Conservation (phyloP, 176 grass and related monocot species). For the Guadua angustifolia region DNA sequence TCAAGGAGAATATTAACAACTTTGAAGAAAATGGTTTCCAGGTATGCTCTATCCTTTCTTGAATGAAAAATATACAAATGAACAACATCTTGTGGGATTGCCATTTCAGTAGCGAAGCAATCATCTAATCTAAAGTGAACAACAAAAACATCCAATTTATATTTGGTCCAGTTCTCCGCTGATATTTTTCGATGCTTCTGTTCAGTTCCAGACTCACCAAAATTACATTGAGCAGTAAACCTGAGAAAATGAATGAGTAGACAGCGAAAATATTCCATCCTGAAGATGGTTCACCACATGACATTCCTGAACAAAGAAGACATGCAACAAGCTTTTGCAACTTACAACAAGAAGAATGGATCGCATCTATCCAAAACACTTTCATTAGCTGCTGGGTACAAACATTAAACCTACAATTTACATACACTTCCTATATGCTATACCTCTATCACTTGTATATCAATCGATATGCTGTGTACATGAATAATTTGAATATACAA, state of each 20-base stretch:
- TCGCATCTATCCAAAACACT: constrained; percentile 14
- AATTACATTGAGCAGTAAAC: background rate
- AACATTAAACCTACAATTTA: constrained; percentile 49
- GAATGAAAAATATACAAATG: too few relatives aligned
- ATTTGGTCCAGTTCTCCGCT: too few relatives aligned
- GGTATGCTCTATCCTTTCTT: too few relatives aligned
- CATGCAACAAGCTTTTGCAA: constrained; percentile 24
- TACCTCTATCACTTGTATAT: constrained; percentile 43
- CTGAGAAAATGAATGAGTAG: background rate
- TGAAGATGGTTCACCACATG: background rate
- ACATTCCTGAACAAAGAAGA: constrained; percentile 1
- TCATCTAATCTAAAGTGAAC: too few relatives aligned
- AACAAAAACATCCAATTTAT: too few relatives aligned
- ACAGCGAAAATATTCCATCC: background rate
- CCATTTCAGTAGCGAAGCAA: too few relatives aligned
- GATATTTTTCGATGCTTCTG: too few relatives aligned
- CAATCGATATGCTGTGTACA: constrained; percentile 55
- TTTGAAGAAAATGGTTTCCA: too few relatives aligned
- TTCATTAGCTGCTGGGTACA: constrained; percentile 33
- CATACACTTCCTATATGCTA: constrained; percentile 47
- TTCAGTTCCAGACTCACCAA: too few relatives aligned
- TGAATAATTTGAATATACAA: constrained; percentile 54
- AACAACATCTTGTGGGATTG: too few relatives aligned
- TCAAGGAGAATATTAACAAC: too few relatives aligned
- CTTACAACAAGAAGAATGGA: constrained; percentile 46